Evolutionary conservation across 1,139 yeast genomes (phyloP).

Genomic region (Candida dubliniensis): DNA sequence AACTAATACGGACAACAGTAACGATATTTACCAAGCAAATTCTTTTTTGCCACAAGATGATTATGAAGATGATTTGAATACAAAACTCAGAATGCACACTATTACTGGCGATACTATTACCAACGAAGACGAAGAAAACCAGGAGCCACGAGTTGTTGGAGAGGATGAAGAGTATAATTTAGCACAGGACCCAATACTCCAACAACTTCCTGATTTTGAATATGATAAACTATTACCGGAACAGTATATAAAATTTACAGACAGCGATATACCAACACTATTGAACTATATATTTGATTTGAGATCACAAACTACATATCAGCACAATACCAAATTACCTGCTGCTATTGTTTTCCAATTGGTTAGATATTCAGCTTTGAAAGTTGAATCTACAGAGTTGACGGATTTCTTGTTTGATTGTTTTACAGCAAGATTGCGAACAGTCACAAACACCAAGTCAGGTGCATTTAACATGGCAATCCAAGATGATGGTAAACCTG

Average conservation of each 20-base stretch:
- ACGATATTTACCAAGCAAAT: constrained; percentile 16
- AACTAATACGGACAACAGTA: constrained; percentile 17
- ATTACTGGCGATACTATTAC: constrained; percentile 25
- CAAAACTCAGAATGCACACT: constrained; percentile 52
- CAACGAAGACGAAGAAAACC: constrained; percentile 24
- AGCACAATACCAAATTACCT: constrained; percentile 61
- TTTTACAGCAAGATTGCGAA: constrained; percentile 59
- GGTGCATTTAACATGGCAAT: constrained; percentile 54
- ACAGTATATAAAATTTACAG: constrained; percentile 59
- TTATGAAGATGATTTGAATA: constrained; percentile 40
- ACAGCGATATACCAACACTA: constrained; percentile 62
- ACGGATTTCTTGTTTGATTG: constrained; percentile 60
- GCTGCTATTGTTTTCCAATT: constrained; percentile 71
- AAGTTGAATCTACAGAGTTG: constrained; percentile 51
- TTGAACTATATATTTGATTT: constrained; percentile 56
- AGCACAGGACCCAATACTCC: constrained; percentile 29
- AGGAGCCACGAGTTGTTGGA: constrained; percentile 24
- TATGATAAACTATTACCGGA: constrained; percentile 47
- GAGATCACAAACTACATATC: constrained; percentile 31
- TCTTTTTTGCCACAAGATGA: constrained; percentile 25
- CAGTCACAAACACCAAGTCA: constrained; percentile 58
- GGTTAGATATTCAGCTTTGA: constrained; percentile 60
- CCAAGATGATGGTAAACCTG: constrained; percentile 21
- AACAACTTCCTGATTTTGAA: constrained; percentile 41
- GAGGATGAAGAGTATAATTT: constrained; percentile 33